Base-by-base conservation (phyloP, 805 yeast genomes). In the Schwanniomyces polymorphus region DNA sequence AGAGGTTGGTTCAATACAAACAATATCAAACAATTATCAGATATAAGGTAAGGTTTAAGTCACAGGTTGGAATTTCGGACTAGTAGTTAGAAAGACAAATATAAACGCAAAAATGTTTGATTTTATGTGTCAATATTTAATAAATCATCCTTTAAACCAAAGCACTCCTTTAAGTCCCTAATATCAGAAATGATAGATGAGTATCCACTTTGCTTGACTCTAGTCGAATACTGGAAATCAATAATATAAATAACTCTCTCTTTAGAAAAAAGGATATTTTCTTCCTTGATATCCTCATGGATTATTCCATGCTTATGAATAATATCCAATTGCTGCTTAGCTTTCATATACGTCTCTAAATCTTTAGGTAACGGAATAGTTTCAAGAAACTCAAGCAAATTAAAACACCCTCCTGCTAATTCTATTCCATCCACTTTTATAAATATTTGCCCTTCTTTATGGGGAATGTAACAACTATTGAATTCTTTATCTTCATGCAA, bases 221-320 rank as follows among this genome's bases (percentile, higher is more conserved):
- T 27, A 27, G 29, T 4, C 12, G 34, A 29, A 12, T 29, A 29
- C 16, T 29, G 34, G 16, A 41, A 11, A 41, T 21, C 23, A 21
- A 21, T 21, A 21, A 21, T 21, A 21, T 21, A 21, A 21, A 21
- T 21, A 3, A 21, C 44, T n/a, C 38, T 40, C n/a, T 34, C 45
- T 21, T 41, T 28, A 5, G 38, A 18, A 27, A 26, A 41, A 28
- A 43, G 43, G 33, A 47, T 21, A 28, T 44, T 44, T 8, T 17
- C 23, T 12, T 26, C 16, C 27, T 25, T 25, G 23, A 47, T 47
- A 41, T 47, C 47, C 21, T 37, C 38, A 28, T 47, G 51, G 17
- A 41, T 33, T 7, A 47, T 26, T 12, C 48, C 51, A 33, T 43
- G 28, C n/a, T n/a, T n/a, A n/a, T n/a, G n/a, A n/a, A n/a, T n/a